phyloP scores from a whole-genome alignment of 352 stramenopile genomes.

The Phytophthora foliorum region DNA sequence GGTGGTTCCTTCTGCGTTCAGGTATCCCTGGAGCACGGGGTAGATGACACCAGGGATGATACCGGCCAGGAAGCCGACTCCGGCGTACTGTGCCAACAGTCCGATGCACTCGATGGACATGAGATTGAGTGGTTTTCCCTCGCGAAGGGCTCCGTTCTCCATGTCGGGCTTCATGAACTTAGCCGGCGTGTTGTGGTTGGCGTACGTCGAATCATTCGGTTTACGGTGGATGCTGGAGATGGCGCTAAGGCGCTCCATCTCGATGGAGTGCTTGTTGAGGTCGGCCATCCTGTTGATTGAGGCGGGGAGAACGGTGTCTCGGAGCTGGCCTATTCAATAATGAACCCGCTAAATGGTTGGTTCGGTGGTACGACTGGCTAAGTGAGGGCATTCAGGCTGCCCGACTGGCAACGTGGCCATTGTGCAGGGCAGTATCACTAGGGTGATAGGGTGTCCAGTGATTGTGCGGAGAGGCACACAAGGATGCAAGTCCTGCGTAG shows the following conservation, averaged over 20 bases:
- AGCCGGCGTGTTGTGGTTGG: slow-evolving; percentile 27
- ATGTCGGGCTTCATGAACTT: slow-evolving; percentile 29
- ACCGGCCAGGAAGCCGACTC: slow-evolving; percentile 51
- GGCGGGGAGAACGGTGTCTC: neutral
- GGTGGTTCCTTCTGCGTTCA: slow-evolving; percentile 59
- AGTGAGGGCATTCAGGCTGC: slow-evolving; percentile 15
- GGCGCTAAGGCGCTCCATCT: slow-evolving; percentile 37
- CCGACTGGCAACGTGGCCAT: neutral
- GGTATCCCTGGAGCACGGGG: slow-evolving; percentile 59
- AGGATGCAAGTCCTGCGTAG: slow-evolving; percentile 20
- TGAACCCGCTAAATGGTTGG: slow-evolving; percentile 25
- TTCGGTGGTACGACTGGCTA: slow-evolving; percentile 30
- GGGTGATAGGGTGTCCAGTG: slow-evolving; percentile 15
- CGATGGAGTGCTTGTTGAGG: slow-evolving; percentile 28
- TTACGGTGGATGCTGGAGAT: slow-evolving; percentile 38
- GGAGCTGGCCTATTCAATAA: slow-evolving; percentile 18
- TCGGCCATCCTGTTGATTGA: slow-evolving; percentile 35
- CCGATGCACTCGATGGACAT: slow-evolving; percentile 51
- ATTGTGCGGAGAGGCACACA: slow-evolving; percentile 19
- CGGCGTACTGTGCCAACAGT: slow-evolving; percentile 57
- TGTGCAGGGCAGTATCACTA: slow-evolving; percentile 25
- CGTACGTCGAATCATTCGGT: slow-evolving; percentile 27
- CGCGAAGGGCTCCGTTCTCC: slow-evolving; percentile 43
- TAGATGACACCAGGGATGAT: slow-evolving; percentile 60
- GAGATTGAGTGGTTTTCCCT: slow-evolving; percentile 44